Evolutionary conservation across 352 stramenopile species (phyloP), one percentile per base, ranked within the genome.

Genomic region (Globisporangium barbulae): DNA sequence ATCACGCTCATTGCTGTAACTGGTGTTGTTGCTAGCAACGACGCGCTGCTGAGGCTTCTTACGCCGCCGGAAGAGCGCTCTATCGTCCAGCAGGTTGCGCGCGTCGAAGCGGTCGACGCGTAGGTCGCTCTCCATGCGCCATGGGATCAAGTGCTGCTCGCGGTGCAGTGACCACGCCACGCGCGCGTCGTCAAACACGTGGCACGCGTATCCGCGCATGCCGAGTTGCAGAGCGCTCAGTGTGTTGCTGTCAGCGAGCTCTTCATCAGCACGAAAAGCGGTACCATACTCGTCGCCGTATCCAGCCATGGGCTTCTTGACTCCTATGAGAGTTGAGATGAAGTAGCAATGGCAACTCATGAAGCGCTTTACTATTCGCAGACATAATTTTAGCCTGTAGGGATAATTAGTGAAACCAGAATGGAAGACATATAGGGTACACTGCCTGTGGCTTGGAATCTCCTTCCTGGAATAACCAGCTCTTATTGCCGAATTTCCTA

Each of bases 61-160:
- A 41, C 81, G 65, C 65, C 75, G 73, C 2, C 73, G 74, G 69
- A 89, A 89, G n/a, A 67, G 48, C 41, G 60, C 60, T 21, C 64
- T 65, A 54, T 88, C 78, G 15, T 83, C 67, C 62, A 89, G 67
- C 54, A 89, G 50, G 64, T 88, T 89, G 66, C 80, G 78, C 42
- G 76, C 78, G 45, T 89, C 80, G 57, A 81, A 89, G 57, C 80
- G 80, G 60, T 89, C 80, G 28, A 89, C 68, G 28, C 67, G 73
- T 63, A 85, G 61, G 25, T 71, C 61, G 54, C 68, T 65, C 50
- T 65, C 67, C 56, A 69, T 65, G 39, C 71, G 75, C 80, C 80
- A 90, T n/a, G 63, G 31, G 22, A 88, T 83, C 49, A 89, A 55
- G 55, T 89, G 80, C 56, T 69, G 67, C 61, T 89, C 80, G 31